phyloP scores from a whole-genome alignment of 176 grass and related monocot species.

The Oryza australiensis region DNA sequence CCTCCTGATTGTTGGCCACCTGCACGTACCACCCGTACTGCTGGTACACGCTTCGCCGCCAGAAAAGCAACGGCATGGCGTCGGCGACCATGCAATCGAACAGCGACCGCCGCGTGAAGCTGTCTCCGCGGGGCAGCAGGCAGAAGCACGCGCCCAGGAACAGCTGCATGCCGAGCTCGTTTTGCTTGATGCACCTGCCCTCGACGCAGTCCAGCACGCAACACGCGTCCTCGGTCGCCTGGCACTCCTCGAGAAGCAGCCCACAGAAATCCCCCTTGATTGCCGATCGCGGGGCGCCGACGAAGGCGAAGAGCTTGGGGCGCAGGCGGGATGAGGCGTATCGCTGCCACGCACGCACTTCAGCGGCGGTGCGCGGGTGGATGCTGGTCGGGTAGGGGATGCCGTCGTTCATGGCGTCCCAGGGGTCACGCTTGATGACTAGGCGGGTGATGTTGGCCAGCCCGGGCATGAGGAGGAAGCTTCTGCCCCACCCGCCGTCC shows the following conservation, averaged over 20 bases:
- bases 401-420: slow-evolving; percentile 83
- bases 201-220: slow-evolving; percentile 62
- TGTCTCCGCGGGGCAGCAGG: slow-evolving; percentile 87
- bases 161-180: slow-evolving; percentile 58
- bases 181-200: slow-evolving; percentile 67
- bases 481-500: slow-evolving; percentile 59
- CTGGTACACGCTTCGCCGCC: slow-evolving; percentile 60
- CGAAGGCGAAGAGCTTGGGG: slow-evolving; percentile 68
- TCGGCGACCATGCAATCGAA: slow-evolving; percentile 94
- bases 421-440: slow-evolving; percentile 78
- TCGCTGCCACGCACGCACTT: slow-evolving; percentile 64
- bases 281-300: slow-evolving; percentile 59
- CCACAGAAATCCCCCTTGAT: slow-evolving; percentile 82
- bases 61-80: slow-evolving; percentile 87
- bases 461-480: slow-evolving; percentile 84
- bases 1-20: slow-evolving; percentile 22
- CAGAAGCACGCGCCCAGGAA: slow-evolving; percentile 81
- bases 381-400: slow-evolving; percentile 87
- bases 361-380: slow-evolving; percentile 64
- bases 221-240: slow-evolving; percentile 49
- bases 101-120: slow-evolving; percentile 82
- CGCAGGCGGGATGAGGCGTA: slow-evolving; percentile 49
- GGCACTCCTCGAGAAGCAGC: slow-evolving; percentile 58
- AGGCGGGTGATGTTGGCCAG: slow-evolving; percentile 80
- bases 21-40: slow-evolving; percentile 88